Percentiles rank a stretch among this genome's conserved stretches.
Conservation (phyloP, 108 stramenopile genomes). For the Cyclotella atomus region DNA sequence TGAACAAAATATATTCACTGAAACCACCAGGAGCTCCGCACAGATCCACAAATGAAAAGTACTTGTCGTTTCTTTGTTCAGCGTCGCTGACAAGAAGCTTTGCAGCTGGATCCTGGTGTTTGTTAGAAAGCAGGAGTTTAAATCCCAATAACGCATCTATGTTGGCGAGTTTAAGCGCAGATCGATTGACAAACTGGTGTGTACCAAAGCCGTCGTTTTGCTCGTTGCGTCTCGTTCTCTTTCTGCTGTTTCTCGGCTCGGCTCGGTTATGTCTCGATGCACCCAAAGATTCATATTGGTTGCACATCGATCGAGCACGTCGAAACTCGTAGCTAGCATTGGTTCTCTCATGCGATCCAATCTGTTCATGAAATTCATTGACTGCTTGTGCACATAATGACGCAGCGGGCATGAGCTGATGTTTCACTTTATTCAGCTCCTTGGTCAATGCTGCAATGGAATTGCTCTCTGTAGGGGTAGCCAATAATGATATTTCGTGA, state of each 20-base stretch:
- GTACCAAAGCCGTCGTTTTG: not conserved
- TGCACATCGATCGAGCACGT: conserved; percentile 64
- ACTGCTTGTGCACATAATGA: conserved; percentile 40
- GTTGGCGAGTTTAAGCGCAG: conserved; percentile 87
- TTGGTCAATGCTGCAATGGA: not conserved
- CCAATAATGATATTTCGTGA: not conserved
- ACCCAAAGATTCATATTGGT: conserved; percentile 78
- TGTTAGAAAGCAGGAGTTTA: conserved; percentile 28
- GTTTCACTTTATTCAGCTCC: conserved; percentile 55
- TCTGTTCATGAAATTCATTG: conserved; percentile 13
- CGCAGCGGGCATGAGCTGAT: conserved; percentile 63
- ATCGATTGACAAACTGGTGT: conserved; percentile 61
- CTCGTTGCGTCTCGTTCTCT: conserved; percentile 57
- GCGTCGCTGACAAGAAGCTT: not conserved
- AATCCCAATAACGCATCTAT: conserved; percentile 76
- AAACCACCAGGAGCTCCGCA: conserved; percentile 92
- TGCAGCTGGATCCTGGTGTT: not conserved
- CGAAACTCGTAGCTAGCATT: conserved; percentile 54
- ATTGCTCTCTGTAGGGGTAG: not conserved
- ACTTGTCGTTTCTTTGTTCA: not conserved
- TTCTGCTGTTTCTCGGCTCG: conserved; percentile 19
- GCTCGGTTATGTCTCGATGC: conserved; percentile 5
- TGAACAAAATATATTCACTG: conserved; percentile 84
- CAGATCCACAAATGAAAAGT: conserved; percentile 83
- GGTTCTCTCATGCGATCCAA: conserved; percentile 7